A percentile compares a stretch with the other conserved stretches of the same genome.
phyloP scores from a whole-genome alignment of 257 asterid genomes.

The Solanum habrochaites region DNA sequence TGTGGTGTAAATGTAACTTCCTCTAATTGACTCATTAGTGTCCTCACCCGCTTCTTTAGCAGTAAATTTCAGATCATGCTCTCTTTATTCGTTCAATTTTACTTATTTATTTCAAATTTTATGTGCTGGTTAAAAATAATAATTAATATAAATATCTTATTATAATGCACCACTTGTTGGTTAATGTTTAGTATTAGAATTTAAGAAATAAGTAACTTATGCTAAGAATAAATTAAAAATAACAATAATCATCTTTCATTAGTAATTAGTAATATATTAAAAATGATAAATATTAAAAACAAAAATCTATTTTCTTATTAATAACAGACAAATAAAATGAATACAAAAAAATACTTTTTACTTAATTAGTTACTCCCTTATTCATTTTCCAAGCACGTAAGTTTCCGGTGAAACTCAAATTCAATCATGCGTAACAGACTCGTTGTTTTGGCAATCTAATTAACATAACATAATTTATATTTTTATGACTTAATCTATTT shows the following conservation, averaged over 20 bases:
- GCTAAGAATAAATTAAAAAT: too few species aligned
- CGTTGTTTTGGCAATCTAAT: background rate
- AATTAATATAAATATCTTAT: too few species aligned
- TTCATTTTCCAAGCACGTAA: background rate
- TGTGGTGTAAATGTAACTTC: background rate
- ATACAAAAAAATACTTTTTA: too few species aligned
- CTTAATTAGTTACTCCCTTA: background rate
- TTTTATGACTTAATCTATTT: background rate
- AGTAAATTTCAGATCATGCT: background rate
- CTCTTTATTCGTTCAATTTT: background rate
- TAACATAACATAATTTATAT: background rate
- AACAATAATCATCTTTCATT: too few species aligned
- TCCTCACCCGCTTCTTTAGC: background rate
- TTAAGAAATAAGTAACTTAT: too few species aligned
- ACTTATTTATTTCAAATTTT: too few species aligned
- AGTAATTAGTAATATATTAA: background rate
- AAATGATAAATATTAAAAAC: background rate
- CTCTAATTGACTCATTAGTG: background rate
- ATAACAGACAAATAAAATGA: too few species aligned
- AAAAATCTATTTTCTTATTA: too few species aligned
- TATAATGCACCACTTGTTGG: too few species aligned
- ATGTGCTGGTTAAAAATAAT: fast-evolving
- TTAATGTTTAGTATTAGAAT: background rate
- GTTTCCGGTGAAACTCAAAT: background rate
- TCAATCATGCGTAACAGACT: background rate